A percentile compares a stretch with the other conserved stretches of the same genome.
These are phyloP conservation scores for Pholiota adiposa DNA, from an alignment of 1,284 basidiomycete species.

Conservation along the genomic window DNA sequence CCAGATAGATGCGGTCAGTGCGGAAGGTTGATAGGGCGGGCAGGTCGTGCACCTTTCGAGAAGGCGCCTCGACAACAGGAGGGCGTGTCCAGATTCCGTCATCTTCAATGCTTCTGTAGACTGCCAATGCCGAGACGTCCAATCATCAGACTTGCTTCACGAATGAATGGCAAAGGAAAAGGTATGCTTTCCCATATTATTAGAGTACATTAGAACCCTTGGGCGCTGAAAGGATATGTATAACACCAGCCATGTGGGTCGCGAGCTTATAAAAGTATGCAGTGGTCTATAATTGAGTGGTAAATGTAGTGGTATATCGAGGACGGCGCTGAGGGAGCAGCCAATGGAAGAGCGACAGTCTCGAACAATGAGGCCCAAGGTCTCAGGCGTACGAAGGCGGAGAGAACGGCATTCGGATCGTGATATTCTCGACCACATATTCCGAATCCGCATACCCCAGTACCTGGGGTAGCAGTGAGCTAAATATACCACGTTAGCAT, in stretches of 20 bases:
- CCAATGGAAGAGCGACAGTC: background rate
- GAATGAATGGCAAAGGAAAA: background rate
- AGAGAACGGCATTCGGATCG: constrained; percentile 53
- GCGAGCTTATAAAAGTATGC: background rate
- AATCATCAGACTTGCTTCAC: background rate
- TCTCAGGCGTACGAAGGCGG: constrained; percentile 29
- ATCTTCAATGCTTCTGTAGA: background rate
- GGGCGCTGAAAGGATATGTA: background rate
- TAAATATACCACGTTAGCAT: constrained; percentile 35
- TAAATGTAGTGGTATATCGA: background rate
- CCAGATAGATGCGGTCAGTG: background rate
- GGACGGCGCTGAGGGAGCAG: background rate
- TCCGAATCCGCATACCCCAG: constrained; percentile 96
- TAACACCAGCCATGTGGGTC: background rate
- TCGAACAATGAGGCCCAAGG: too few relatives aligned
- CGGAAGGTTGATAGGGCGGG: background rate
- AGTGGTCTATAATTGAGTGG: background rate
- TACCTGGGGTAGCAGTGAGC: constrained; percentile 80
- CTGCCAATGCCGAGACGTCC: background rate
- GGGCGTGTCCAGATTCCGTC: background rate
- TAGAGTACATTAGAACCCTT: background rate
- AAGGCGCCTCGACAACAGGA: background rate
- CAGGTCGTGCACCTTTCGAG: background rate
- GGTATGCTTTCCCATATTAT: background rate
- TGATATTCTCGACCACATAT: constrained; percentile 94